Conservation (phyloP, 805 yeast species). For the Candida schatavii region DNA sequence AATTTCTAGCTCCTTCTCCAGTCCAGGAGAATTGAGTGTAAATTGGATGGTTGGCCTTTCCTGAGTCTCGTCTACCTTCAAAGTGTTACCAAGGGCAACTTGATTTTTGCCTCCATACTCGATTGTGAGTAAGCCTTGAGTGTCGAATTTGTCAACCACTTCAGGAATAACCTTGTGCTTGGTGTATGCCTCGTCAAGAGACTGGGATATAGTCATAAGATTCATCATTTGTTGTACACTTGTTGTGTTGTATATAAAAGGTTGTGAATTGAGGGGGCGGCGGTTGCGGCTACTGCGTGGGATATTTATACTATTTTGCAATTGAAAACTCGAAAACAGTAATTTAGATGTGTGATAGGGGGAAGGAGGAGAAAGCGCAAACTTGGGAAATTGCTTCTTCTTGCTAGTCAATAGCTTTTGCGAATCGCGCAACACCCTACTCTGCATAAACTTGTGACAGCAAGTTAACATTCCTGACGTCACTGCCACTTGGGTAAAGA, state of each 20-base stretch:
- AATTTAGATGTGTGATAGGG: background rate
- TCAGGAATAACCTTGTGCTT: conserved; percentile 54
- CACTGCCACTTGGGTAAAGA: too few relatives aligned
- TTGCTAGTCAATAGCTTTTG: background rate
- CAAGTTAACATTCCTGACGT: background rate
- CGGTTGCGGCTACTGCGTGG: too few relatives aligned
- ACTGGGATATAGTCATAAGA: conserved; percentile 52
- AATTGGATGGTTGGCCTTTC: conserved; percentile 63
- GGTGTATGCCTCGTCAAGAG: conserved; percentile 48
- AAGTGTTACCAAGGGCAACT: conserved; percentile 77
- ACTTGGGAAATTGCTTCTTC: background rate
- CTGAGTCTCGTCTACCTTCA: conserved; percentile 66
- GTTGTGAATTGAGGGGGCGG: background rate
- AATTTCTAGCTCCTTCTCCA: conserved; percentile 41
- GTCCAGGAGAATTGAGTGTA: conserved; percentile 50
- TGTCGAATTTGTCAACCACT: conserved; percentile 45
- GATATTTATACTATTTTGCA: background rate
- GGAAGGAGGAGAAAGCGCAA: background rate
- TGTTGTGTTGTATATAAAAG: background rate
- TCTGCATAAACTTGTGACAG: background rate
- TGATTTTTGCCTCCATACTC: conserved; percentile 54
- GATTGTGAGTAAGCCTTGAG: conserved; percentile 60
- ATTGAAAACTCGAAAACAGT: background rate
- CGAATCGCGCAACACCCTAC: background rate
- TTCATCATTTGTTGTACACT: conserved; percentile 25